A percentile compares a stretch with the other conserved stretches of the same genome.
Evolutionary conservation across 2,329 filamentous ascomycete genomes (phyloP).

Genomic region (Phyllosticta citribraziliensis): DNA sequence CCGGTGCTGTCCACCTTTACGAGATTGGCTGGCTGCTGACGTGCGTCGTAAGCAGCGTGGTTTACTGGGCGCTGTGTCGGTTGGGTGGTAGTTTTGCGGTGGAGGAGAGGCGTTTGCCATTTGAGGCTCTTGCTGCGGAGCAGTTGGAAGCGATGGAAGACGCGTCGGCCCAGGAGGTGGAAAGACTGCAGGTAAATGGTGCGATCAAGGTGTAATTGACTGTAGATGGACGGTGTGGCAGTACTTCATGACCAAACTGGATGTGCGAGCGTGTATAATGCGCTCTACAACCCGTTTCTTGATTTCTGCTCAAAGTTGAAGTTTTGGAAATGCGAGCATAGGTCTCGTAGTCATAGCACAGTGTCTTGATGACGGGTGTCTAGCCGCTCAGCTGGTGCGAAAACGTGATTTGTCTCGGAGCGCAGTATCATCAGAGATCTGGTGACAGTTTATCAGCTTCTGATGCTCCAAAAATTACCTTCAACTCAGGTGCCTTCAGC

Average conservation of each 20-base stretch:
- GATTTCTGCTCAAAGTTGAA: no score
- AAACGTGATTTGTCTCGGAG: no score
- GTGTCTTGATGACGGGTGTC: no score
- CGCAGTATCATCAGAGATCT: no score
- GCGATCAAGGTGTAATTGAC: not conserved
- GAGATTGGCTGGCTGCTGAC: not conserved
- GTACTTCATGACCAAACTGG: not conserved
- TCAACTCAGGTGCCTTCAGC: no score
- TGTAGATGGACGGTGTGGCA: not conserved
- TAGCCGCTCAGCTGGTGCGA: no score
- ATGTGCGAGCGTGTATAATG: no score
- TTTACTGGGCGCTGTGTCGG: not conserved
- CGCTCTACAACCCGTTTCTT: no score
- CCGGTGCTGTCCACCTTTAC: not conserved
- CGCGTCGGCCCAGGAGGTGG: not conserved
- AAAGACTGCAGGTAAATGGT: not conserved
- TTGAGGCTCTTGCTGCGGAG: not conserved
- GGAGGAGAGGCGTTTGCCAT: not conserved
- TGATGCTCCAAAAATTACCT: no score
- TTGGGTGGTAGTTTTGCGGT: not conserved
- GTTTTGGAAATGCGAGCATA: no score
- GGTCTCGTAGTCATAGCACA: no score
- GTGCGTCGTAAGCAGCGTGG: not conserved
- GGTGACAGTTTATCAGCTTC: no score
- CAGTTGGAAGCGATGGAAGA: not conserved